Conservation (phyloP, 495 filamentous ascomycete species). For the Aspergillus egyptiacus region DNA sequence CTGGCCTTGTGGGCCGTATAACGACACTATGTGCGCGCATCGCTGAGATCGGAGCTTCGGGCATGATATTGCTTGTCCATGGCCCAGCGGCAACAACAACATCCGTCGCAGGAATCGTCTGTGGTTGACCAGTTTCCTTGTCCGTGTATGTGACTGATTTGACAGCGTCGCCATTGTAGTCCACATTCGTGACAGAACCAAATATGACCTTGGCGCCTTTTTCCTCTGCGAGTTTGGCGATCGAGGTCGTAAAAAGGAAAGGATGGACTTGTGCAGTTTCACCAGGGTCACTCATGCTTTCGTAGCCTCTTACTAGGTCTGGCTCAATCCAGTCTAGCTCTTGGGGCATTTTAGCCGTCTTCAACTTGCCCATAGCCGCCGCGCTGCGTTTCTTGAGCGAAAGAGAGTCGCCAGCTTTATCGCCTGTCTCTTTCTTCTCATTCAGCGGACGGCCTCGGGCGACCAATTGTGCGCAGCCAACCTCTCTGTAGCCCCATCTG, state of each 20-base stretch:
- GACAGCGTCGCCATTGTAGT: constrained; percentile 48
- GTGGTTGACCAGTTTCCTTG: constrained; percentile 49
- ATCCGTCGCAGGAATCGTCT: constrained; percentile 69
- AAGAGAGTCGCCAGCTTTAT: constrained; percentile 32
- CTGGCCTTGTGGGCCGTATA: constrained; percentile 63
- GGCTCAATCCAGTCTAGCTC: constrained; percentile 85
- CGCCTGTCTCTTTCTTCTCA: constrained; percentile 30
- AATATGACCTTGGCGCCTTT: constrained; percentile 66
- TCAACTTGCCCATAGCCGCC: constrained; percentile 53
- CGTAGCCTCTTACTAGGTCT: constrained; percentile 61
- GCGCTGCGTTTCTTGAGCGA: constrained; percentile 69
- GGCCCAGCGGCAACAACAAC: constrained; percentile 82
- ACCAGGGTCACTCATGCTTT: constrained; percentile 73
- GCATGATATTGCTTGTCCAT: constrained; percentile 74
- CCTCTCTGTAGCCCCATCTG: constrained; percentile 80
- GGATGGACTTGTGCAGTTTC: constrained; percentile 94
- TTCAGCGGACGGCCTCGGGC: constrained; percentile 47
- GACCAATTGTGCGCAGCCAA: constrained; percentile 69
- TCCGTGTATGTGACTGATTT: constrained; percentile 70
- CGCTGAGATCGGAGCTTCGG: constrained; percentile 70
- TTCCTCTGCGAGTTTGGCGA: constrained; percentile 72
- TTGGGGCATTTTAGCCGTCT: constrained; percentile 57
- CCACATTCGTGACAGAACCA: constrained; percentile 60
- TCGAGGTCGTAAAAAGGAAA: constrained; percentile 82
- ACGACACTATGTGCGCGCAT: constrained; percentile 88